Evolutionary conservation across 129 eudicot genomes (phyloP).

Genomic region (Tagetes erecta): DNA sequence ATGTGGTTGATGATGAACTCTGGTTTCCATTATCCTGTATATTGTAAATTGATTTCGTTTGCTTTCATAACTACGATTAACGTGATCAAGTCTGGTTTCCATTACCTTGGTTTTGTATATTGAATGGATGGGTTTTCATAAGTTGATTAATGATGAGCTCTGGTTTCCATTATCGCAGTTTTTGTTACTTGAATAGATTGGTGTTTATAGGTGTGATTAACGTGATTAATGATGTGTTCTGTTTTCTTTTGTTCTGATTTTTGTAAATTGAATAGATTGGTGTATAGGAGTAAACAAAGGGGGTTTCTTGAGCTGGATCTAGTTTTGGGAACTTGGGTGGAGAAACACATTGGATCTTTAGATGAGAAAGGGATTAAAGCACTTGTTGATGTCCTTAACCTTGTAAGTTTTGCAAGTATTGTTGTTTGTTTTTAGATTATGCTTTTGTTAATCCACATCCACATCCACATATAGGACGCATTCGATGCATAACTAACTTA

Average conservation of each 20-base stretch:
- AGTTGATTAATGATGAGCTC: too few relatives aligned
- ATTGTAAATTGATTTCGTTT: too few relatives aligned
- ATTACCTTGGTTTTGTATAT: too few relatives aligned
- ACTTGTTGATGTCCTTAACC: slow-evolving; percentile 81
- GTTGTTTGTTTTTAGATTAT: background rate
- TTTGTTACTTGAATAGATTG: too few relatives aligned
- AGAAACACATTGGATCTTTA: slow-evolving; percentile 66
- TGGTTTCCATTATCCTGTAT: too few relatives aligned
- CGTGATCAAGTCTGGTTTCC: too few relatives aligned
- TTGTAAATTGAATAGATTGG: slow-evolving; percentile 47
- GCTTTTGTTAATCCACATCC: background rate
- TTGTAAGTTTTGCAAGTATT: slow-evolving; percentile 41
- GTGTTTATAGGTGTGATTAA: background rate
- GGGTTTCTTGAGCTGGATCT: slow-evolving; percentile 93
- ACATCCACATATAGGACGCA: background rate
- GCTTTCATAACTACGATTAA: too few relatives aligned
- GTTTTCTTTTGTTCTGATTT: background rate
- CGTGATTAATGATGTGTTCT: background rate
- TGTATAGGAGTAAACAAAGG: slow-evolving; percentile 94
- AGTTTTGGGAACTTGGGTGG: slow-evolving; percentile 91
- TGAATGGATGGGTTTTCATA: too few relatives aligned
- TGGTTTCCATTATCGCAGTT: too few relatives aligned
- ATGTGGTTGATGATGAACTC: too few relatives aligned
- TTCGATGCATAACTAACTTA: background rate
- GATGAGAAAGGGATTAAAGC: slow-evolving; percentile 70